phyloP scores from a whole-genome alignment of 768 basidiomycete genomes.

The Panaeolus papilionaceus region DNA sequence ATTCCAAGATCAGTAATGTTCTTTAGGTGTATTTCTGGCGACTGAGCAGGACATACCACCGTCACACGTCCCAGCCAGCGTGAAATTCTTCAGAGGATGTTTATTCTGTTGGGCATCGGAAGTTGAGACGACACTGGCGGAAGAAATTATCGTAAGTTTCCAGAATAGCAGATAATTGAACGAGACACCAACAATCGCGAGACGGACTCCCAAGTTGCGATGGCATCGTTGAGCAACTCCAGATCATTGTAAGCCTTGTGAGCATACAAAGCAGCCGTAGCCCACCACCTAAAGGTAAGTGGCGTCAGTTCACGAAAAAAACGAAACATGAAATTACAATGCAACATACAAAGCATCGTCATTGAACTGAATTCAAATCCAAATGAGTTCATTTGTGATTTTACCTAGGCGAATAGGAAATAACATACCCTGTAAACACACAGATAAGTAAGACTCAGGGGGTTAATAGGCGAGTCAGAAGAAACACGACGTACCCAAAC shows the following conservation, averaged over 20 bases:
- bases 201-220: slow-evolving; percentile 55
- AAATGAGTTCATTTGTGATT: slow-evolving; percentile 8
- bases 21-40: slow-evolving; percentile 1
- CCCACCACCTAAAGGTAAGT: slow-evolving; percentile 51
- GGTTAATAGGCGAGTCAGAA: not conserved
- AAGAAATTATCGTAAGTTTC: not conserved
- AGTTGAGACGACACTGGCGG: slow-evolving; percentile 47
- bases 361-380: slow-evolving; percentile 40
- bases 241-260: slow-evolving; percentile 53
- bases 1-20: slow-evolving; percentile 6
- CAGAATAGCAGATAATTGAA: not conserved
- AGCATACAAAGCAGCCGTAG: slow-evolving; percentile 54
- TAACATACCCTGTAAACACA: slow-evolving; percentile 25
- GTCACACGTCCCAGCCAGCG: slow-evolving; percentile 48
- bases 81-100: slow-evolving; percentile 48
- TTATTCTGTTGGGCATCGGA: slow-evolving; percentile 43
- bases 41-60: slow-evolving; percentile 38
- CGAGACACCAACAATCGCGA: slow-evolving; percentile 45
- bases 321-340: not conserved
- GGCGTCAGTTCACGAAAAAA: not conserved
- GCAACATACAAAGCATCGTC: slow-evolving; percentile 50
- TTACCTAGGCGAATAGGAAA: slow-evolving; percentile 3
- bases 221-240: slow-evolving; percentile 47
- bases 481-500: slow-evolving; percentile 39
- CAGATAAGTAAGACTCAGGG: slow-evolving; percentile 1